Conservation (phyloP, 257 asterid genomes). For the Nicotiana obtusifolia region DNA sequence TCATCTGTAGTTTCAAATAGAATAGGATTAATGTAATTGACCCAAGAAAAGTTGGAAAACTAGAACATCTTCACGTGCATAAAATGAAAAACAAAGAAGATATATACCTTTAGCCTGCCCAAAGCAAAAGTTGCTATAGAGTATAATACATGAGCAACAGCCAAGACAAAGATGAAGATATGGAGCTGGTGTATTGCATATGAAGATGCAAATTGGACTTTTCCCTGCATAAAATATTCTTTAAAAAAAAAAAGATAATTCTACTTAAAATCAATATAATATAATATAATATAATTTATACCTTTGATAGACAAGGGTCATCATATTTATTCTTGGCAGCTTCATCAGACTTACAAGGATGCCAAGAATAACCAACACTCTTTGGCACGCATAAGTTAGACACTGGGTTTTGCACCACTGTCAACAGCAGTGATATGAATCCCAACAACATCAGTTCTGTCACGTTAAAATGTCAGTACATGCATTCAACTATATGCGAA, state of each 20-base stretch:
- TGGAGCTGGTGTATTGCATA: slow-evolving; percentile 29
- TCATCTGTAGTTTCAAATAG: slow-evolving; percentile 22
- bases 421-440: slow-evolving; percentile 26
- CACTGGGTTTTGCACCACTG: slow-evolving; percentile 19
- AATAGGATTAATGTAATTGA: not conserved
- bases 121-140: slow-evolving; percentile 23
- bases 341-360: slow-evolving; percentile 17
- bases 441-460: slow-evolving; percentile 33
- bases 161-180: slow-evolving; percentile 24
- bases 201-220: slow-evolving; percentile 25
- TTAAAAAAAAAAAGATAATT: not conserved
- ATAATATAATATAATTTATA: no score
- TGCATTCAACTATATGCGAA: no score
- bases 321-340: not conserved
- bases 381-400: slow-evolving; percentile 20
- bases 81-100: not conserved
- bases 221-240: slow-evolving; percentile 11
- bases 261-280: not conserved
- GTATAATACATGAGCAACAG: slow-evolving; percentile 21
- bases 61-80: not conserved
- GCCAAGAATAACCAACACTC: slow-evolving; percentile 23
- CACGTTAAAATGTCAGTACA: not conserved
- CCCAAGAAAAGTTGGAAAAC: not conserved
- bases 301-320: slow-evolving; percentile 15
- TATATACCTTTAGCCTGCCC: slow-evolving; percentile 21